Percentiles rank a stretch among this genome's conserved stretches.
Evolutionary conservation across 148 eudicot species (phyloP).

Genomic region (Mesembryanthemum crystallinum): DNA sequence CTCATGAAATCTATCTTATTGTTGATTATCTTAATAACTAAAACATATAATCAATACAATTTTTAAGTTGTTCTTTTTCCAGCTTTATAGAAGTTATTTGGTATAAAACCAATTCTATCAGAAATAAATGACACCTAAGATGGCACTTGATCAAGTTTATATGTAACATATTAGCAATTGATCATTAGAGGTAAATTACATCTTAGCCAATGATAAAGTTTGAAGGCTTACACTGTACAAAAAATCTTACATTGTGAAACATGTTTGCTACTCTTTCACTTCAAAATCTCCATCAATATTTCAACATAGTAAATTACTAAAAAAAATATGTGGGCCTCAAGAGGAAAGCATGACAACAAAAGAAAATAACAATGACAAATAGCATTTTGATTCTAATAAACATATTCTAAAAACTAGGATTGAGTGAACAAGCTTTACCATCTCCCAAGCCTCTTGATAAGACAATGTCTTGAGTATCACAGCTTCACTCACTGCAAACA

Average conservation of each 20-base stretch:
- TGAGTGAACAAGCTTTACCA: slow-evolving; percentile 45
- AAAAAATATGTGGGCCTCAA: background rate
- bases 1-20: background rate
- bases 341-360: background rate
- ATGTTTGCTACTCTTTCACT: background rate
- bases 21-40: background rate
- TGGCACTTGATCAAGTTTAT: no score
- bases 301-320: background rate
- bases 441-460: slow-evolving; percentile 99
- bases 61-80: no score
- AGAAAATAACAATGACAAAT: background rate
- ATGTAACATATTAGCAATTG: no score
- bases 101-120: background rate
- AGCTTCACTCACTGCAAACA: slow-evolving; percentile 86
- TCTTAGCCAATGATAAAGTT: background rate
- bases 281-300: background rate
- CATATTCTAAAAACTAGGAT: background rate
- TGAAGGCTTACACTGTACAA: background rate
- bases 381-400: background rate
- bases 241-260: background rate
- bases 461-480: slow-evolving; percentile 78
- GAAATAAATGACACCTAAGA: background rate
- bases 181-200: no score
- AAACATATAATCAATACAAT: background rate
- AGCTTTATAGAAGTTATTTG: no score